Percentiles rank a stretch among this genome's conserved stretches.
These are phyloP conservation scores for Clarireedia paspali DNA, from an alignment of 2,329 filamentous ascomycete genomes.

Conservation along the genomic window DNA sequence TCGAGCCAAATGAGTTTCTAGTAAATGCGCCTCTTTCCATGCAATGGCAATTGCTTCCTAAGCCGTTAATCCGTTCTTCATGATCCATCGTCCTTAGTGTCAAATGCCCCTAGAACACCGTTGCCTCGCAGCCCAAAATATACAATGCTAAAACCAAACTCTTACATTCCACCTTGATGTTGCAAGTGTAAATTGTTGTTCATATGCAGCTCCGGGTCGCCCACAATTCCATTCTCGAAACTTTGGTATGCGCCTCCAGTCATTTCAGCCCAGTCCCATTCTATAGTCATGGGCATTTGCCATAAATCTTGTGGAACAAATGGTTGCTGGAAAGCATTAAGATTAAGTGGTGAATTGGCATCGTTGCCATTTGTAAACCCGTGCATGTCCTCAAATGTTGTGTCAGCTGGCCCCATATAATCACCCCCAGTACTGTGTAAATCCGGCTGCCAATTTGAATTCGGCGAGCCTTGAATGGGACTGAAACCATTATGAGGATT, in stretches of 20 bases:
- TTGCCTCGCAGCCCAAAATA: neutral
- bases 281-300: slow-evolving; percentile 91
- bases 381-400: slow-evolving; percentile 24
- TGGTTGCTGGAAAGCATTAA: slow-evolving; percentile 64
- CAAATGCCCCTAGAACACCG: neutral
- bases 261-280: slow-evolving; percentile 67
- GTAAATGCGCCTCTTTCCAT: neutral
- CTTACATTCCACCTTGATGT: slow-evolving; percentile 13
- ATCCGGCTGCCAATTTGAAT: slow-evolving; percentile 18
- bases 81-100: neutral
- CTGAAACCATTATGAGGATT: slow-evolving; percentile 26
- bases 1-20: neutral
- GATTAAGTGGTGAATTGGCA: slow-evolving; percentile 24
- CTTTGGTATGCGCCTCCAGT: slow-evolving; percentile 56
- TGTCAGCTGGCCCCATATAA: slow-evolving; percentile 23
- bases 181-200: slow-evolving; percentile 23
- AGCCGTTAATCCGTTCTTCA: neutral
- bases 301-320: slow-evolving; percentile 90
- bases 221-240: slow-evolving; percentile 49
- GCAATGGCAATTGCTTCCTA: neutral
- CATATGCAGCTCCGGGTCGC: slow-evolving; percentile 20
- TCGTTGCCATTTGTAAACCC: slow-evolving; percentile 24
- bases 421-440: slow-evolving; percentile 15
- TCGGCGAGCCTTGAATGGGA: slow-evolving; percentile 19
- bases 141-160: neutral